Conservation (phyloP, 257 asterid genomes). For the Rauvolfia tetraphylla region DNA sequence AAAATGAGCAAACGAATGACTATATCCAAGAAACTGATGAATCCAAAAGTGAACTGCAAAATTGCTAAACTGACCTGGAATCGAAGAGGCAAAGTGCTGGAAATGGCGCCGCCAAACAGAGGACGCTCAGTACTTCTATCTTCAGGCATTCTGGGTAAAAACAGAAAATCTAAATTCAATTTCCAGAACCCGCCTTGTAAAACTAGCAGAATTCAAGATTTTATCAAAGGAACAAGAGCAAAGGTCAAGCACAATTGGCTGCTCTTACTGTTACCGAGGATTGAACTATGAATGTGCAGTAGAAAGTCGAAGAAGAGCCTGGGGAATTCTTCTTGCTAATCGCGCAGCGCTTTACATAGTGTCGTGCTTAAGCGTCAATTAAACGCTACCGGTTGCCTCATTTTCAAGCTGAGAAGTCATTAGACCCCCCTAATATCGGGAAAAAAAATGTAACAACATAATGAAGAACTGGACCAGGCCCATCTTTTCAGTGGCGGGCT, state of each 20-base stretch:
- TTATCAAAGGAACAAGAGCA: background rate
- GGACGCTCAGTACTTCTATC: slow-evolving; percentile 44
- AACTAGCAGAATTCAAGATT: background rate
- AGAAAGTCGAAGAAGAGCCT: slow-evolving; percentile 5
- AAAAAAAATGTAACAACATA: too few species aligned
- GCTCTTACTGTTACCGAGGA: background rate
- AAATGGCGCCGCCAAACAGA: slow-evolving; percentile 74
- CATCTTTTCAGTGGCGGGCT: too few species aligned
- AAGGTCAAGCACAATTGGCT: background rate
- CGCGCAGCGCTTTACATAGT: background rate
- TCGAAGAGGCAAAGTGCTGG: slow-evolving; percentile 63
- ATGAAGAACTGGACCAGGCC: too few species aligned
- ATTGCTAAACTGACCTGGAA: slow-evolving; percentile 42
- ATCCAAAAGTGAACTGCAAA: background rate
- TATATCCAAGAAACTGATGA: background rate
- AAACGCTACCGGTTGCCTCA: background rate
- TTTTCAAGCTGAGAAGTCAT: background rate
- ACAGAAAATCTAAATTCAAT: background rate
- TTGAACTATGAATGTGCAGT: background rate
- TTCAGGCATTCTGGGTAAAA: slow-evolving; percentile 37
- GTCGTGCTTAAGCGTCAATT: background rate
- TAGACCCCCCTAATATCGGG: too few species aligned
- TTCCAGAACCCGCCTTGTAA: background rate
- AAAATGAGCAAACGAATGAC: background rate
- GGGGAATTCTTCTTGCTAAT: background rate